Evolutionary conservation across 805 yeast genomes (phyloP).

Genomic region (Danielozyma ontarioensis): DNA sequence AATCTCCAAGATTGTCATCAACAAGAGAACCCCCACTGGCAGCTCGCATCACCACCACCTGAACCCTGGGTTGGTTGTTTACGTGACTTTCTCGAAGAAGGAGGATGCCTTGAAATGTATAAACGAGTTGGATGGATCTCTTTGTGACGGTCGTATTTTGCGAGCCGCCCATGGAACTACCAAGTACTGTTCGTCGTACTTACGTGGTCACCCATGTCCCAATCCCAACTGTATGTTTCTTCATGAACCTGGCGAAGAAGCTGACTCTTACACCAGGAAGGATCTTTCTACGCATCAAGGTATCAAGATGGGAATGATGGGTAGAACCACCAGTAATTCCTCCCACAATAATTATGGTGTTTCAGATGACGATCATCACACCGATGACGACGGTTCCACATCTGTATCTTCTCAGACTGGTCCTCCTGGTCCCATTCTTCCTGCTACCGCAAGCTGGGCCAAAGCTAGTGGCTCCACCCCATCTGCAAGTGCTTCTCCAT

Average conservation of each 20-base stretch:
- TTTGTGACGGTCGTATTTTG: conserved; percentile 83
- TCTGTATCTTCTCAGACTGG: conserved; percentile 11
- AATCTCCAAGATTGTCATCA: conserved; percentile 88
- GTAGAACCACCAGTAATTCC: conserved; percentile 15
- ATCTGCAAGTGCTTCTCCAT: conserved; percentile 32
- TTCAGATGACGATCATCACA: conserved; percentile 5
- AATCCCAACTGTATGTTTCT: conserved; percentile 98
- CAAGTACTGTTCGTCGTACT: conserved; percentile 93
- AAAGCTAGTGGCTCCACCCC: conserved; percentile 13
- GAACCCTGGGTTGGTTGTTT: conserved; percentile 85
- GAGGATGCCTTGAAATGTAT: conserved; percentile 96
- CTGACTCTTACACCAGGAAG: conserved; percentile 90
- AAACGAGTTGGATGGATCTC: conserved; percentile 85
- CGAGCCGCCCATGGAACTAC: conserved; percentile 98
- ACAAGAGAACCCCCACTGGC: conserved; percentile 55
- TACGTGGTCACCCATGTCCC: conserved; percentile 94
- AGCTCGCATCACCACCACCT: conserved; percentile 34
- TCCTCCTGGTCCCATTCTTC: conserved; percentile 51
- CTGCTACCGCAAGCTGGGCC: conserved; percentile 37
- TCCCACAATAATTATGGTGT: conserved; percentile 4
- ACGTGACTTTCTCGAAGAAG: conserved; percentile 86
- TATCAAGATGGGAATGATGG: conserved; percentile 49
- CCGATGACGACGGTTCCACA: conserved; percentile 7
- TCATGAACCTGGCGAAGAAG: conserved; percentile 99
- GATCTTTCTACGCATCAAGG: conserved; percentile 76